phyloP scores from a whole-genome alignment of 306 rosid species.

The Lathyrus aphaca region DNA sequence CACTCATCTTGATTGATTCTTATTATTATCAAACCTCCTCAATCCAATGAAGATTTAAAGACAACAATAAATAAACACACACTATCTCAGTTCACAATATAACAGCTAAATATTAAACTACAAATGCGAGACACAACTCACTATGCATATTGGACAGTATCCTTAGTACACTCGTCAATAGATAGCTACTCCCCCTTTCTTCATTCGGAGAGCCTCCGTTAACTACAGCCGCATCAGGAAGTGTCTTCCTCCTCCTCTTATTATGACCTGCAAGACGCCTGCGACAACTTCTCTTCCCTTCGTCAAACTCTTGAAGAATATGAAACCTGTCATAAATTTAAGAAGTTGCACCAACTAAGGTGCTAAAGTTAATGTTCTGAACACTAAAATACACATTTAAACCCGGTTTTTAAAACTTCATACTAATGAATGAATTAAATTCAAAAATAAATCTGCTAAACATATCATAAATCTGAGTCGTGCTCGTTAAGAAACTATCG shows the following conservation, averaged over 20 bases:
- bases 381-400: constrained; percentile 14
- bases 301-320: constrained; percentile 93
- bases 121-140: constrained; percentile 47
- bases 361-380: constrained; percentile 35
- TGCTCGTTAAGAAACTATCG: constrained; percentile 20
- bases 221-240: constrained; percentile 61
- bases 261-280: constrained; percentile 96
- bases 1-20: neutral
- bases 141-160: constrained; percentile 84
- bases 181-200: constrained; percentile 76
- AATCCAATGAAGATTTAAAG: neutral
- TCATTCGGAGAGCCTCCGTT: constrained; percentile 68
- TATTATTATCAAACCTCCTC: neutral
- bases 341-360: constrained; percentile 40
- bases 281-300: constrained; percentile 97
- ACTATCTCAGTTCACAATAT: neutral
- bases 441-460: neutral
- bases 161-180: constrained; percentile 74
- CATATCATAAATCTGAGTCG: constrained; percentile 17
- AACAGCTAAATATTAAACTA: neutral
- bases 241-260: constrained; percentile 83
- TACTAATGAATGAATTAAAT: neutral
- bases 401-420: constrained; percentile 7
- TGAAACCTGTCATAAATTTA: constrained; percentile 80
- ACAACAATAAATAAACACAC: neutral